Evolutionary conservation across 2,329 filamentous ascomycete species (phyloP).

Genomic region (Ophiostoma novo-ulmi): DNA sequence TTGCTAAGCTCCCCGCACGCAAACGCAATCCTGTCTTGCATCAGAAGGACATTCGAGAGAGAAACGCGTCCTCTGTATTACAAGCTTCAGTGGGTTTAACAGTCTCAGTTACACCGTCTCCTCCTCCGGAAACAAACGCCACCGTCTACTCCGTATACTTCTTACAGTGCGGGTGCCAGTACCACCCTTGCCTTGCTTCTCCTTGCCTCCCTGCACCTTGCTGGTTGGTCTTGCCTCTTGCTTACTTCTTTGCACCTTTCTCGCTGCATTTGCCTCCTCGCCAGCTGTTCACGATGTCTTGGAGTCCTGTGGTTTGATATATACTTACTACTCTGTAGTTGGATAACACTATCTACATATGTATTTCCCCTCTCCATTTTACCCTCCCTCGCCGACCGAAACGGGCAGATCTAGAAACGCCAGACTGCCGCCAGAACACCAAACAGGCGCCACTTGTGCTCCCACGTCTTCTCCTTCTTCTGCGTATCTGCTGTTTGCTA

Average conservation of each 20-base stretch:
- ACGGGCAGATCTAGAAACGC: constrained; percentile 17
- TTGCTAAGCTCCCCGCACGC: background rate
- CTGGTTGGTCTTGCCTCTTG: background rate
- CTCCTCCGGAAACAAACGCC: background rate
- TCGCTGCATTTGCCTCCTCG: background rate
- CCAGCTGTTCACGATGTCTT: background rate
- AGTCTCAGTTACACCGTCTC: background rate
- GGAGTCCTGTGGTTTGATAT: background rate
- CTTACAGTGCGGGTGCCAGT: background rate
- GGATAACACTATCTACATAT: background rate
- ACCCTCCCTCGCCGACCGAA: constrained; percentile 14
- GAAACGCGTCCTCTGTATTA: constrained; percentile 1
- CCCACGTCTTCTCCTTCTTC: background rate
- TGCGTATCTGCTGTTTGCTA: background rate
- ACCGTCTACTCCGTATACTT: background rate
- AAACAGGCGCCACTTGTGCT: constrained; percentile 6
- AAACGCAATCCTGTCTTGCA: background rate
- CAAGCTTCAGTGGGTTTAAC: background rate
- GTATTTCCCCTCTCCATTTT: background rate
- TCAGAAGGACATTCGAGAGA: background rate
- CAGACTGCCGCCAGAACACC: constrained; percentile 7
- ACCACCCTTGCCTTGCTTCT: background rate
- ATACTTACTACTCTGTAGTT: background rate
- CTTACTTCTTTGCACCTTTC: too few relatives aligned
- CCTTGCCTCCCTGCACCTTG: background rate